These are phyloP conservation scores for Acanthamoeba sp. DNA, from an alignment of 208 protist genomes.

Conservation along the genomic window DNA sequence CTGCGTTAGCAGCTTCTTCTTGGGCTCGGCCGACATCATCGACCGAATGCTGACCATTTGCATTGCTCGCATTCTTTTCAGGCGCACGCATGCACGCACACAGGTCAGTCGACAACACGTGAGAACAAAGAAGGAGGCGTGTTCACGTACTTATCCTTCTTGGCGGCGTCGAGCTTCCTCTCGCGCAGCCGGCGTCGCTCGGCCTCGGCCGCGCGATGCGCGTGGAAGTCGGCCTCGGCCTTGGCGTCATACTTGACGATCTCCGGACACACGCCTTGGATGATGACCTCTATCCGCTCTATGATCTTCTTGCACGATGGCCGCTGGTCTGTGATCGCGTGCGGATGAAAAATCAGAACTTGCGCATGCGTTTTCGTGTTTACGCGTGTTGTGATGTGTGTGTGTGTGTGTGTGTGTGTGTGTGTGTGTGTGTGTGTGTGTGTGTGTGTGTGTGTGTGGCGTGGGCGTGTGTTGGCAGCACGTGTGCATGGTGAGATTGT, in stretches of 20 bases:
- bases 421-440: no score
- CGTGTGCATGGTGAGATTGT: no score
- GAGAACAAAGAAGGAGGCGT: no score
- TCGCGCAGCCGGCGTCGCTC: neutral
- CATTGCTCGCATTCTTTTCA: neutral
- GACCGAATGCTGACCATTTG: neutral
- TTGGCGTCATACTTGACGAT: neutral
- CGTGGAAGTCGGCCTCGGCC: neutral
- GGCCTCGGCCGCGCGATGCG: neutral
- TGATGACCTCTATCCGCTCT: slow-evolving; percentile 4
- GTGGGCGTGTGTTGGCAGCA: no score
- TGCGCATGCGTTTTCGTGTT: no score
- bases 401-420: no score
- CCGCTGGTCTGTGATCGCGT: neutral
- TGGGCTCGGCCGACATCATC: neutral
- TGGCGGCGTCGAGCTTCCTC: neutral
- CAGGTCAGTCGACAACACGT: neutral
- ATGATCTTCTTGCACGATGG: slow-evolving; percentile 65
- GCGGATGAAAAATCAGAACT: no score
- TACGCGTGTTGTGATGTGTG: no score
- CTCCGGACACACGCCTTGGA: neutral
- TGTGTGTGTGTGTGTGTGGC: no score
- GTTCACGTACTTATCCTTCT: neutral
- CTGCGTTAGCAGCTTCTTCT: neutral
- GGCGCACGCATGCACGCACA: no score